Evolutionary conservation across 2,329 filamentous ascomycete genomes (phyloP), one percentile per base, ranked within the genome.

Genomic region (Simplicillium sp.): DNA sequence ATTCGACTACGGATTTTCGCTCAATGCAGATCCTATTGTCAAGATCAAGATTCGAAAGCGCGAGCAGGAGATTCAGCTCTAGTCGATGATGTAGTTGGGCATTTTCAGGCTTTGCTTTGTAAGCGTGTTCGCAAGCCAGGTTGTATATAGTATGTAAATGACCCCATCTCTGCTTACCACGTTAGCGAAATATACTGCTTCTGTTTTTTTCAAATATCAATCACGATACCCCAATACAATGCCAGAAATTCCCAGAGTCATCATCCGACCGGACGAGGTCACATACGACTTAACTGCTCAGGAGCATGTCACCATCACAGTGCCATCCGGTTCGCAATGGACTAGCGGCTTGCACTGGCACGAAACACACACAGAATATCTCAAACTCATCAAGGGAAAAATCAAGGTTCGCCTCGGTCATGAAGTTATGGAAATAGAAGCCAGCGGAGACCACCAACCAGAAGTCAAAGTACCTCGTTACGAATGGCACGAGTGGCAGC

Each of bases 281-380:
- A 35, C 36, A 11, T 42, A 57, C 18, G 43, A 70, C 47, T 60
- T 72, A 15, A 61, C 65, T 1, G 41, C 44, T 4, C 47, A 50
- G 2, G 53, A 54, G 29, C 53, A 60, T 28, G 63, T 67, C 11
- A 65, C 59, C 6, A 68, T 72, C 39, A 62, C 60, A 1, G 57
- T 73, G 0, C 68, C 68, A 0, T 39, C 46, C 1, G 45, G 51
- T 8, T 73, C 69, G 1, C 55, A 54, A 3, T 74, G 70, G 70
- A 62, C 65, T 8, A 68, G 65, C 33, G 67, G 66, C 2, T 55
- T 68, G 9, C 70, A 74, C 48, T 73, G 67, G 62, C 70, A 74
- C 46, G 61, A 64, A 40, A 49, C 47, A 2, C 68, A 72, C 46
- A 63, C 59, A 3, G 70, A 73, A 46, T 67, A 64, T 47, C 54